Conservation (phyloP, 345 rosid species). For the Heritiera fomes region DNA sequence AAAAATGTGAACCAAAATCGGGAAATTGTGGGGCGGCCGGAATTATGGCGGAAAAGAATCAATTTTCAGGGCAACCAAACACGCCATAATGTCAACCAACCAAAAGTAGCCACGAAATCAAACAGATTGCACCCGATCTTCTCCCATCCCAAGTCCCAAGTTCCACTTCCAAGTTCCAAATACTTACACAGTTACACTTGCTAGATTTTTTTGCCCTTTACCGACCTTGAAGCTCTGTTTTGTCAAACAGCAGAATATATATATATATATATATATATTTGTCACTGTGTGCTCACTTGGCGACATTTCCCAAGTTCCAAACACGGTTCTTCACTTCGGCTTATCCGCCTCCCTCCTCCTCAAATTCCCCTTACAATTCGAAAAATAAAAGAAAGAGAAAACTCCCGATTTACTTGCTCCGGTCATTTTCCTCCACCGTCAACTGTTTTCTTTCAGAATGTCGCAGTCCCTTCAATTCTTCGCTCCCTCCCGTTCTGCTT, state of each 20-base stretch:
- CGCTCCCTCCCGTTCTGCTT: slow-evolving; percentile 45
- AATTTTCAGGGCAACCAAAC: too few species aligned
- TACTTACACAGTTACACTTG: neutral
- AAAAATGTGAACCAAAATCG: too few species aligned
- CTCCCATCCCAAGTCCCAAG: neutral
- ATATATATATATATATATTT: neutral
- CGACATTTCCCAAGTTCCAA: slow-evolving; percentile 39
- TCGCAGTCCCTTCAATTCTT: slow-evolving; percentile 67
- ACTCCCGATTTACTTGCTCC: neutral
- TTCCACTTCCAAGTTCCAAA: neutral
- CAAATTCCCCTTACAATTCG: slow-evolving; percentile 9
- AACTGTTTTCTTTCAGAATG: slow-evolving; percentile 38
- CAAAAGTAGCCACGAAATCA: neutral
- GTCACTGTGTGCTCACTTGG: slow-evolving; percentile 8
- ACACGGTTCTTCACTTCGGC: slow-evolving; percentile 30
- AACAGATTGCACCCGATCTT: neutral
- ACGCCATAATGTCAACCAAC: neutral
- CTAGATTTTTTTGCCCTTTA: neutral
- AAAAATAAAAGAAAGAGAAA: neutral
- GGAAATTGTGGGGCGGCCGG: too few species aligned
- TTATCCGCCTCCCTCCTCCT: slow-evolving; percentile 38
- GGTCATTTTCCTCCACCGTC: slow-evolving; percentile 5
- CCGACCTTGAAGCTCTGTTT: neutral
- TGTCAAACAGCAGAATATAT: neutral
- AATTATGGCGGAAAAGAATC: too few species aligned